phyloP scores from a whole-genome alignment of 139 green algal genomes.

The Coccomyxa sp. region DNA sequence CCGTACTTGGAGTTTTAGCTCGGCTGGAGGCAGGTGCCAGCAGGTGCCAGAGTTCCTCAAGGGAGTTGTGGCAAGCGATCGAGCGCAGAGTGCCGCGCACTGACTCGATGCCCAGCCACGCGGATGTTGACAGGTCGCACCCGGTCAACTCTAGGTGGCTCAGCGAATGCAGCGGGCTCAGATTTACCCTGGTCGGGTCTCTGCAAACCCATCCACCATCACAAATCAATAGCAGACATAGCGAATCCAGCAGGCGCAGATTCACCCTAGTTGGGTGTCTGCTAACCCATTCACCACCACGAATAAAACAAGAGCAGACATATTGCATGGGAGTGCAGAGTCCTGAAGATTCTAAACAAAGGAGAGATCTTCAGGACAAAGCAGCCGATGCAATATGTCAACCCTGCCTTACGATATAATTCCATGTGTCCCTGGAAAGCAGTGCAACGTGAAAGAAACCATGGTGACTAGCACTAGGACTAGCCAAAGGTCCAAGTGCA shows the following conservation, averaged over 20 bases:
- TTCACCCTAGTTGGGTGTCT: too few relatives aligned
- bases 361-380: too few relatives aligned
- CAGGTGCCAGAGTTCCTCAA: conserved; percentile 19
- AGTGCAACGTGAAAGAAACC: background rate
- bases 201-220: background rate
- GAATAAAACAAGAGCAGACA: too few relatives aligned
- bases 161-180: conserved; percentile 7
- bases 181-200: conserved; percentile 8
- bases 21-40: conserved; percentile 1
- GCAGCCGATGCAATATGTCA: too few relatives aligned
- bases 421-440: background rate
- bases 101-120: background rate
- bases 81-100: conserved; percentile 1
- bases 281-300: too few relatives aligned
- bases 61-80: conserved; percentile 1
- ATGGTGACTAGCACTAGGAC: background rate
- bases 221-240: too few relatives aligned
- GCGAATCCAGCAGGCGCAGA: too few relatives aligned
- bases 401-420: background rate
- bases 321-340: too few relatives aligned
- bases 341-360: too few relatives aligned
- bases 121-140: conserved; percentile 18
- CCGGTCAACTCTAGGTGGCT: conserved; percentile 8
- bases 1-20: background rate
- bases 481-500: too few relatives aligned